Evolutionary conservation across 345 rosid genomes (phyloP).

Genomic region (Salix koriyanagi): DNA sequence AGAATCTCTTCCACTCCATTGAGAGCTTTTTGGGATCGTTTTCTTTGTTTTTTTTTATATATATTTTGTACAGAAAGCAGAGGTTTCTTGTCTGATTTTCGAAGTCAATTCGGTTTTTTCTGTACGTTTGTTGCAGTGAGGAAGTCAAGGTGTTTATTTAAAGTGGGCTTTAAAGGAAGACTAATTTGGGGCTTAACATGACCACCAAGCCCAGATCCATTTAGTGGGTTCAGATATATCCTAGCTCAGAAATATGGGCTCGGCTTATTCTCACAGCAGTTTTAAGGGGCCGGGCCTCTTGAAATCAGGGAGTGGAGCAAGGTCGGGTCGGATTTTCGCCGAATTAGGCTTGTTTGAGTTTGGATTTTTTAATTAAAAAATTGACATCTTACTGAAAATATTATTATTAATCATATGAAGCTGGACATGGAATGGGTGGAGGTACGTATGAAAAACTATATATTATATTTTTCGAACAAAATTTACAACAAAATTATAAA

Average conservation of each 20-base stretch:
- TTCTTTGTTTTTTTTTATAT: background rate
- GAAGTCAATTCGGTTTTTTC: background rate
- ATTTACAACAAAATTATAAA: no score
- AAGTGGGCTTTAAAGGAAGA: background rate
- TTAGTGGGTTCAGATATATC: background rate
- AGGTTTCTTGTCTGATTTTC: background rate
- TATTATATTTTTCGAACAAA: no score
- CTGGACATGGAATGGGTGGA: background rate
- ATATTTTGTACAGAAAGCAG: background rate
- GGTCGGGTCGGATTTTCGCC: no score
- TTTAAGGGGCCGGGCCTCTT: background rate
- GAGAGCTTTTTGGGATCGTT: background rate
- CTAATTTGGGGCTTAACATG: background rate
- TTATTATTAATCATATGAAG: no score
- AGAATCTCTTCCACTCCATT: constrained; percentile 48
- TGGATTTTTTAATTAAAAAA: no score
- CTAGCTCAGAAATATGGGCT: background rate
- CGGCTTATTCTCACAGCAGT: background rate
- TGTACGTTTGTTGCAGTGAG: background rate
- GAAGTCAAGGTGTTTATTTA: background rate
- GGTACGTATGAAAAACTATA: background rate
- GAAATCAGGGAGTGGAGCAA: background rate
- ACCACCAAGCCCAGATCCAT: background rate
- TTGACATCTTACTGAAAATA: no score
- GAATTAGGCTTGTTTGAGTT: no score